Percentiles rank a stretch among this genome's conserved stretches.
Evolutionary conservation across 2,329 filamentous ascomycete genomes (phyloP).

Genomic region (Pyricularia pennisetigena): DNA sequence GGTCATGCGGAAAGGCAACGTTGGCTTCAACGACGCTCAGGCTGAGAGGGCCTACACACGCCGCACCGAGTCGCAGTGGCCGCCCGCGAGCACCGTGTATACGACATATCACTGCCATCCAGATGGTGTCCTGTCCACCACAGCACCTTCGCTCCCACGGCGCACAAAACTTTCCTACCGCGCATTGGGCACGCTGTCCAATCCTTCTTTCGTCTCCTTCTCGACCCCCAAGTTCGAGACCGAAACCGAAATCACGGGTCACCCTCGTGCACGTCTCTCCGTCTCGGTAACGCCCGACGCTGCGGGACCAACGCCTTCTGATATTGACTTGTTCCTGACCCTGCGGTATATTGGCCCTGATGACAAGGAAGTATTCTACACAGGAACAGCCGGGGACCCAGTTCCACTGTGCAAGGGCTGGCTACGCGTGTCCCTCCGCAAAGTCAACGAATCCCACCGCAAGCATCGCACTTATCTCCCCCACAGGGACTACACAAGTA

Average conservation of each 20-base stretch:
- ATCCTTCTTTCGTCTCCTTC: constrained; percentile 42
- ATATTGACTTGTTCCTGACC: constrained; percentile 57
- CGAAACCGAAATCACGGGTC: constrained; percentile 62
- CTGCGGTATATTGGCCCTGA: constrained; percentile 45
- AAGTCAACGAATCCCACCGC: constrained; percentile 37
- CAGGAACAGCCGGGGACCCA: constrained; percentile 54
- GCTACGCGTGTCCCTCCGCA: constrained; percentile 48
- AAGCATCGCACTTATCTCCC: constrained; percentile 45
- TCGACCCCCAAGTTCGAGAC: constrained; percentile 43
- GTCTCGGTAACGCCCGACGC: constrained; percentile 35
- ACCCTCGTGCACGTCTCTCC: constrained; percentile 54
- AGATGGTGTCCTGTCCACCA: constrained; percentile 23
- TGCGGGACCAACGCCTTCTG: constrained; percentile 23
- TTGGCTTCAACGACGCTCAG: constrained; percentile 55
- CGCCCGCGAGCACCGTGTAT: constrained; percentile 55
- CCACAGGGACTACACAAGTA: constrained; percentile 46
- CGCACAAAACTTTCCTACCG: constrained; percentile 41
- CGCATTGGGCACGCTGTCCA: constrained; percentile 46
- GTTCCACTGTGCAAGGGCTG: constrained; percentile 56
- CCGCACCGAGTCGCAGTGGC: constrained; percentile 54
- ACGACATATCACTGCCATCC: constrained; percentile 49
- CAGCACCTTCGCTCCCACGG: background rate
- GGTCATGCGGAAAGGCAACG: constrained; percentile 54
- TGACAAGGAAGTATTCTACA: constrained; percentile 52
- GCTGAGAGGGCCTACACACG: constrained; percentile 45